Evolutionary conservation across 129 eudicot genomes (phyloP).

Genomic region (Gnaphalium uliginosum): DNA sequence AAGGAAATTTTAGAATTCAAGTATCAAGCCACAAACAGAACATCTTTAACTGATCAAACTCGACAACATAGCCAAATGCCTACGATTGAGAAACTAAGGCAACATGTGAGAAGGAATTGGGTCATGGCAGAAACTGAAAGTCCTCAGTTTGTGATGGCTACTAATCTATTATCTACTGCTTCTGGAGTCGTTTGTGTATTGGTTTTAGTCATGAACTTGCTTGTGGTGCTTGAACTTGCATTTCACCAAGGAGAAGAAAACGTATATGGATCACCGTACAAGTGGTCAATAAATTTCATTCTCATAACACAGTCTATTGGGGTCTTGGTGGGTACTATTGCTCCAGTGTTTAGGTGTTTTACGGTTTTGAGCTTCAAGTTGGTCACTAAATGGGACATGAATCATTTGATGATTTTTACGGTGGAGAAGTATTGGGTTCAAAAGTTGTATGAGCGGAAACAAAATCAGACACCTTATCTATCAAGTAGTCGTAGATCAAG

Average conservation of each 20-base stretch:
- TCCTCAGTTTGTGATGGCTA: slow-evolving; percentile 29
- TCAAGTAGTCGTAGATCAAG: neutral
- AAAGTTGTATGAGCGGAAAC: slow-evolving; percentile 5
- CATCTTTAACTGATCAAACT: neutral
- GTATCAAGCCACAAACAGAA: slow-evolving; percentile 20
- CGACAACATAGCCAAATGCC: neutral
- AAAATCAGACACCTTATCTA: neutral
- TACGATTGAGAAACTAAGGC: slow-evolving; percentile 3
- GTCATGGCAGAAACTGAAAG: slow-evolving; percentile 26
- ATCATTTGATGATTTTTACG: neutral
- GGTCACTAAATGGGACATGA: neutral
- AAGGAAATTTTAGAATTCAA: slow-evolving; percentile 32
- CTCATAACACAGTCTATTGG: slow-evolving; percentile 2
- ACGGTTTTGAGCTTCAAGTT: slow-evolving; percentile 6
- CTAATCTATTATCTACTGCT: slow-evolving; percentile 12
- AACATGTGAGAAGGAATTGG: slow-evolving; percentile 19
- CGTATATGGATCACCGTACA: neutral
- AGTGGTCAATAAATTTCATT: slow-evolving; percentile 7
- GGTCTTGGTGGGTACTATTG: slow-evolving; percentile 18
- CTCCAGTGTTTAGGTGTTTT: slow-evolving; percentile 26
- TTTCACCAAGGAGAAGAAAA: too few relatives aligned
- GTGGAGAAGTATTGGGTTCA: slow-evolving; percentile 27
- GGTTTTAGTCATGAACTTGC: too few relatives aligned
- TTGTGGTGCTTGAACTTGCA: too few relatives aligned
- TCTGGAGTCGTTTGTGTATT: neutral